Evolutionary conservation across 352 stramenopile genomes (phyloP), one percentile per base, ranked within the genome.

Genomic region (Bremia lactucae): DNA sequence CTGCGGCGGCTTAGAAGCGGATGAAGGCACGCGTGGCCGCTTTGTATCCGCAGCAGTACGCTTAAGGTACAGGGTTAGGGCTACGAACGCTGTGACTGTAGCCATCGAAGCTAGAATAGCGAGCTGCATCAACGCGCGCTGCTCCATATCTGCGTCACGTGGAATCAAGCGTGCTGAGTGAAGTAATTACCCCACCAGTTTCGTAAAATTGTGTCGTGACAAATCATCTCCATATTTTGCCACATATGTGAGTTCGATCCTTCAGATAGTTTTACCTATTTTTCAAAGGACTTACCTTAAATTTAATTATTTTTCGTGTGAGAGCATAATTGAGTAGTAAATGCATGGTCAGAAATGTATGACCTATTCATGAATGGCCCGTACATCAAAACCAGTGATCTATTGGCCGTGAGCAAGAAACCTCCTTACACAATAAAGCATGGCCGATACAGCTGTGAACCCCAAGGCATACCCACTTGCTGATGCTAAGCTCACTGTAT

Each of bases 401-500:
- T 73, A 65, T 87, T 65, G 68, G 74, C 83, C 74, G 79, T 92
- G 79, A 92, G 79, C 79, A 83, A 84, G 57, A 42, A 42, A 14
- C 39, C 35, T 48, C 35, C 6, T 49, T 28, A 36, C 22, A 31
- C 26, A 33, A n/a, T n/a, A 29, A 53, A 39, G n/a, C 26, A 92
- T 92, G 79, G 62, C 69, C 51, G 73, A 91, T 62, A 65, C 72
- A 33, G 67, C 72, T 31, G 83, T 93, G 62, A 96, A 94, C 79
- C 82, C 83, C 26, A 97, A 99, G 82, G 95, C 95, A 28, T 99
- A 98, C 72, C 96, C 95, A 47, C 81, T 98, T 26, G 94, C 95
- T 31, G 95, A 98, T 65, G 92, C 95, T 40, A 96, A 99, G 62
- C 81, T 99, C 36, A 99, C 96, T 13, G 94, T 98, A 44, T 96